Percentiles rank a stretch among this genome's conserved stretches.
phyloP scores from a whole-genome alignment of 495 filamentous ascomycete genomes.

The Aspergillus homomorphus region DNA sequence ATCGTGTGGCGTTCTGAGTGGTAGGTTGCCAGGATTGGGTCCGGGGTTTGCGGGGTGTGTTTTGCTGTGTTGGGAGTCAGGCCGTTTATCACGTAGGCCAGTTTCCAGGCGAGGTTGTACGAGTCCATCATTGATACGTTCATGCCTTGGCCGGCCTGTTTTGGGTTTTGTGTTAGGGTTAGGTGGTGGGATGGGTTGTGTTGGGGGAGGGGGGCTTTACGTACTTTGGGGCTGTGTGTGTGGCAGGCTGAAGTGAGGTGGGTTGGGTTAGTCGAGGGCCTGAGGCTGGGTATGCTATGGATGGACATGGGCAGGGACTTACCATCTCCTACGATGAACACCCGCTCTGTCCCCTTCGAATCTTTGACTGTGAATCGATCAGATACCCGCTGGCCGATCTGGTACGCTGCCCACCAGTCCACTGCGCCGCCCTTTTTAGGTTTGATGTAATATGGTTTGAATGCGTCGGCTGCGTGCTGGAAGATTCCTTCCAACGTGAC shows the following conservation, averaged over 20 bases:
- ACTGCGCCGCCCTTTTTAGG: conserved; percentile 35
- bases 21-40: conserved; percentile 65
- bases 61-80: conserved; percentile 35
- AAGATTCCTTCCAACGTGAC: conserved; percentile 44
- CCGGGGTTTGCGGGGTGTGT: conserved; percentile 41
- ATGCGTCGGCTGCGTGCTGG: conserved; percentile 38
- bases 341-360: conserved; percentile 40
- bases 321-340: conserved; percentile 67
- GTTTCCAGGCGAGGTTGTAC: conserved; percentile 82
- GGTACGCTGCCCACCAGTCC: conserved; percentile 65
- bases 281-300: not conserved
- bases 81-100: conserved; percentile 66
- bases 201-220: not conserved
- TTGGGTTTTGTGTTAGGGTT: not conserved
- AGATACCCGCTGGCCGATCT: conserved; percentile 72
- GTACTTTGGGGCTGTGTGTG: conserved; percentile 67
- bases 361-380: conserved; percentile 62
- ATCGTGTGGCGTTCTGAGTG: conserved; percentile 64
- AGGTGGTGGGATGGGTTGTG: not conserved
- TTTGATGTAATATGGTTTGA: conserved; percentile 48
- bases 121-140: conserved; percentile 85
- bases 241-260: conserved; percentile 41
- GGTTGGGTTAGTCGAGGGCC: conserved; percentile 4
- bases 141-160: conserved; percentile 83
- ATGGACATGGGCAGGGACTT: conserved; percentile 22